phyloP scores from a whole-genome alignment of 805 yeast species.

The Ogataea populi-albae region DNA sequence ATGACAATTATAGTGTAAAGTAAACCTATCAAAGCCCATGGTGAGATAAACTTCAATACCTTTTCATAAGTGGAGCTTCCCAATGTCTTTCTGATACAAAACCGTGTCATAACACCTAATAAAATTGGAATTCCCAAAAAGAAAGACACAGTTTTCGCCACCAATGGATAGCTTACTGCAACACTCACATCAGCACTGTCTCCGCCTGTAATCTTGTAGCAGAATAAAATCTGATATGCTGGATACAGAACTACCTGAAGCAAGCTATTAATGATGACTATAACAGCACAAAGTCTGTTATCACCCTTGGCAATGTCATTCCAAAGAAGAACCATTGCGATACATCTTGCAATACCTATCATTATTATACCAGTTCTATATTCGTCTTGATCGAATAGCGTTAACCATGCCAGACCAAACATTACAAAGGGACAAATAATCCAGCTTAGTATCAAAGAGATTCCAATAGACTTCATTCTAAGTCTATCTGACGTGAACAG shows the following conservation, averaged over 20 bases:
- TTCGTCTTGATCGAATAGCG: slow-evolving; percentile 45
- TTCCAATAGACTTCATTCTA: slow-evolving; percentile 30
- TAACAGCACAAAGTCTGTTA: slow-evolving; percentile 45
- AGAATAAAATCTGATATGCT: slow-evolving; percentile 47
- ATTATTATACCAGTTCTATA: slow-evolving; percentile 54
- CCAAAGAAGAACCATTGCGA: slow-evolving; percentile 64
- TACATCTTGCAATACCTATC: slow-evolving; percentile 59
- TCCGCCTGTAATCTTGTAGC: slow-evolving; percentile 39
- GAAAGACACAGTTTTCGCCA: slow-evolving; percentile 48
- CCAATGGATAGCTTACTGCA: slow-evolving; percentile 34
- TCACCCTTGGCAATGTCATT: slow-evolving; percentile 54
- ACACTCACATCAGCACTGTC: slow-evolving; percentile 1
- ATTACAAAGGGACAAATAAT: slow-evolving; percentile 53
- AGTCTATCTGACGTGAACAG: slow-evolving; percentile 22
- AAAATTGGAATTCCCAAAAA: slow-evolving; percentile 55
- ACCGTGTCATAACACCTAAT: slow-evolving; percentile 42
- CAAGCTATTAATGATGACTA: slow-evolving; percentile 50
- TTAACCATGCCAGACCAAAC: slow-evolving; percentile 55
- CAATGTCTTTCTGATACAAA: no score
- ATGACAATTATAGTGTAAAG: slow-evolving; percentile 51
- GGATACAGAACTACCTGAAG: slow-evolving; percentile 52
- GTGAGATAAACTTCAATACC: slow-evolving; percentile 42
- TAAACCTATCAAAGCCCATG: slow-evolving; percentile 51
- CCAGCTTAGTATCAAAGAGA: slow-evolving; percentile 53
- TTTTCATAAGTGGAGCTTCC: no score